phyloP scores from a whole-genome alignment of 2,329 filamentous ascomycete genomes.

The Talaromyces rugulosus region DNA sequence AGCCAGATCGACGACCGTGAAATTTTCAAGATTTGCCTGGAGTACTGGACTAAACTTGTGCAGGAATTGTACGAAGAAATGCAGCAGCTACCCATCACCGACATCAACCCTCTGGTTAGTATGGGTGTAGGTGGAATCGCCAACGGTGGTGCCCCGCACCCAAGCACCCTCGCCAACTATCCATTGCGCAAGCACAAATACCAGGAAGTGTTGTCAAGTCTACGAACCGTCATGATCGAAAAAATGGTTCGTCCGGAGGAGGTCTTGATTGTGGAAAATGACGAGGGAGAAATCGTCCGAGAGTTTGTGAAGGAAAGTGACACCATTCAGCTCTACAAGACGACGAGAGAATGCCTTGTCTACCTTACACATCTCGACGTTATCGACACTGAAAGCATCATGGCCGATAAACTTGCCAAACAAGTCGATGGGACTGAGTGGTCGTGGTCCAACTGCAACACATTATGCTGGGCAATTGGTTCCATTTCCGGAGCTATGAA shows the following conservation, averaged over 20 bases:
- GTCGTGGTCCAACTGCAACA: slow-evolving; percentile 99
- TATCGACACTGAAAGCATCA: slow-evolving; percentile 95
- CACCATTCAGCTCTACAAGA: slow-evolving; percentile 98
- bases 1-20: slow-evolving; percentile 98
- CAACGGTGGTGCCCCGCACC: slow-evolving; percentile 80
- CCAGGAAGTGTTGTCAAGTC: slow-evolving; percentile 84
- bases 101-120: slow-evolving; percentile 82
- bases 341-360: slow-evolving; percentile 91
- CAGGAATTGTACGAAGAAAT: slow-evolving; percentile 98
- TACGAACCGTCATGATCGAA: slow-evolving; percentile 98
- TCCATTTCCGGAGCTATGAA: slow-evolving; percentile 99
- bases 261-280: slow-evolving; percentile 98
- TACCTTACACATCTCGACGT: slow-evolving; percentile 97
- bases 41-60: slow-evolving; percentile 98
- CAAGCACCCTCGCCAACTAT: slow-evolving; percentile 78
- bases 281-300: slow-evolving; percentile 96
- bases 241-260: slow-evolving; percentile 99
- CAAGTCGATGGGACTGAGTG: slow-evolving; percentile 95
- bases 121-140: slow-evolving; percentile 68
- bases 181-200: slow-evolving; percentile 98
- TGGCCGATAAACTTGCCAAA: slow-evolving; percentile 95
- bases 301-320: slow-evolving; percentile 99
- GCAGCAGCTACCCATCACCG: slow-evolving; percentile 90
- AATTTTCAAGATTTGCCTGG: slow-evolving; percentile 98
- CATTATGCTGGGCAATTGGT: slow-evolving; percentile 97